Percentiles rank a stretch among this genome's conserved stretches.
These are phyloP conservation scores for Aspergillus heteromorphus DNA, from an alignment of 495 filamentous ascomycete genomes.

Conservation along the genomic window DNA sequence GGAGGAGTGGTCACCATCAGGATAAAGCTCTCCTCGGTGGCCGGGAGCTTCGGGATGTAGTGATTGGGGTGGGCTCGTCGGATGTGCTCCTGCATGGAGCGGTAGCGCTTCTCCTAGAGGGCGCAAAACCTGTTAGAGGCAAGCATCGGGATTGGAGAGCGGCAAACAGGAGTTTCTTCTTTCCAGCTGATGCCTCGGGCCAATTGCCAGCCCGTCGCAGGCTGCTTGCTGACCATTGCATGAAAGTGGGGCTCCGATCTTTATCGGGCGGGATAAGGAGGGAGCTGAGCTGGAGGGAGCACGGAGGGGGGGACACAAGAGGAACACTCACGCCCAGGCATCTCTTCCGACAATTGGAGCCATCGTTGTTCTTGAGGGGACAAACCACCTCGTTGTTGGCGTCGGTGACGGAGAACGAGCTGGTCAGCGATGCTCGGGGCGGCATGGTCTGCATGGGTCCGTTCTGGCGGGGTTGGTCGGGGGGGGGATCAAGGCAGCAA, in stretches of 20 bases:
- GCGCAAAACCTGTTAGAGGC: slow-evolving; percentile 21
- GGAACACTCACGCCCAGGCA: slow-evolving; percentile 86
- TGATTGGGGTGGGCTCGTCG: slow-evolving; percentile 94
- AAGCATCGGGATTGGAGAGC: slow-evolving; percentile 6
- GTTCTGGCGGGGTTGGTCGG: slow-evolving; percentile 17
- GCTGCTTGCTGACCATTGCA: slow-evolving; percentile 7
- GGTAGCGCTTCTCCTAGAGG: slow-evolving; percentile 87
- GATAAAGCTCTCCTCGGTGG: slow-evolving; percentile 96
- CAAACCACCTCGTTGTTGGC: slow-evolving; percentile 94
- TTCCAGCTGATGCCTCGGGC: not conserved
- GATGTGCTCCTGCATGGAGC: slow-evolving; percentile 99
- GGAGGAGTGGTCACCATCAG: slow-evolving; percentile 91
- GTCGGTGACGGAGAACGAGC: slow-evolving; percentile 88
- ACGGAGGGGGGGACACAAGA: slow-evolving; percentile 6
- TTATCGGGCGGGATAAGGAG: slow-evolving; percentile 15
- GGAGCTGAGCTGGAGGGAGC: slow-evolving; percentile 10
- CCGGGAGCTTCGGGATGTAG: slow-evolving; percentile 97
- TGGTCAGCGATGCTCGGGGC: slow-evolving; percentile 78
- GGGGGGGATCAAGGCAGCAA: slow-evolving; percentile 7
- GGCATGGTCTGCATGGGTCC: slow-evolving; percentile 64
- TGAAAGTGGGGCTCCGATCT: slow-evolving; percentile 16
- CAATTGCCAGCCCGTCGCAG: slow-evolving; percentile 5
- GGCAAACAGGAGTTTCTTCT: not conserved
- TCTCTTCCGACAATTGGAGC: slow-evolving; percentile 94
- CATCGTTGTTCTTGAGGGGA: slow-evolving; percentile 92